phyloP scores from a whole-genome alignment of 345 rosid genomes.

The Kernera saxatilis region DNA sequence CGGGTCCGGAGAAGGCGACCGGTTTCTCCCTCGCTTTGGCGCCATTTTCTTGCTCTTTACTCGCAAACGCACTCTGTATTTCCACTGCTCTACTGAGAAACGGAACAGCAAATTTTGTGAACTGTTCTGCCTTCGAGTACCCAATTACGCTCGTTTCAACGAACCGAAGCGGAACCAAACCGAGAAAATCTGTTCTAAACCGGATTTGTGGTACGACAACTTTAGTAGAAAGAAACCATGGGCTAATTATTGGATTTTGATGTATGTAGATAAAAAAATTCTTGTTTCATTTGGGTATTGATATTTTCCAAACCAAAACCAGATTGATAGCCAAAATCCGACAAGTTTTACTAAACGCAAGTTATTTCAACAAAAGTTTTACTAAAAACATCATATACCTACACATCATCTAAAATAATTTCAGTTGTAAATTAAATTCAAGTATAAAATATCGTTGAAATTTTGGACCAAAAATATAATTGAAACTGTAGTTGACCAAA shows the following conservation, averaged over 20 bases:
- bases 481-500: too few species aligned
- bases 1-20: conserved; percentile 43
- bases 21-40: conserved; percentile 52
- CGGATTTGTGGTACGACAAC: not conserved
- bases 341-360: too few species aligned
- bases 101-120: conserved; percentile 2
- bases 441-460: too few species aligned
- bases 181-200: not conserved
- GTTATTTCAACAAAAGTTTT: too few species aligned
- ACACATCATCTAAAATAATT: too few species aligned
- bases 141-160: not conserved
- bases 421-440: too few species aligned
- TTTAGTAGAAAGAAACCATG: not conserved
- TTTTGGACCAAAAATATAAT: too few species aligned
- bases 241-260: not conserved
- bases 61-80: not conserved
- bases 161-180: not conserved
- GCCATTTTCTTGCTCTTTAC: conserved; percentile 42
- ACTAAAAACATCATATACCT: too few species aligned
- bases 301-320: not conserved
- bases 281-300: not conserved
- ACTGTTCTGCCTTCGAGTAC: not conserved
- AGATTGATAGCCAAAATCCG: not conserved
- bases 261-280: too few species aligned
- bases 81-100: not conserved